These are phyloP conservation scores for Thalassiosira oceanica DNA, from an alignment of 352 stramenopile genomes.

Conservation along the genomic window DNA sequence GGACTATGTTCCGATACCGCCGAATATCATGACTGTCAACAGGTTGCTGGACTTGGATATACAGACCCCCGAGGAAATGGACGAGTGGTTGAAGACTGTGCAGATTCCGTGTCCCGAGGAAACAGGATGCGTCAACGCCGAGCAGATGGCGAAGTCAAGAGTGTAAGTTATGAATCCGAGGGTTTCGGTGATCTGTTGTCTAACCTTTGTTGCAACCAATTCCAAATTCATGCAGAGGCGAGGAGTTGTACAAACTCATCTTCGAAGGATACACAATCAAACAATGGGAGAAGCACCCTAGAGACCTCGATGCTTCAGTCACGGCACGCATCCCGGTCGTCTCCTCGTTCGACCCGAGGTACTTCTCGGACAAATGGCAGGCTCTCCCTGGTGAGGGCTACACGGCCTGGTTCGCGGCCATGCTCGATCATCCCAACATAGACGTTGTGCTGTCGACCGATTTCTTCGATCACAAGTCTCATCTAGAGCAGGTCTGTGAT, in stretches of 20 bases:
- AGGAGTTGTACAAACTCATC: constrained; percentile 73
- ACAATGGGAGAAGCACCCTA: constrained; percentile 77
- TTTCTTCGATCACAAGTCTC: constrained; percentile 69
- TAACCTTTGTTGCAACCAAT: no score
- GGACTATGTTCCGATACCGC: constrained; percentile 76
- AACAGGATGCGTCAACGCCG: no score
- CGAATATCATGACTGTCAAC: constrained; percentile 83
- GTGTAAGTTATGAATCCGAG: no score
- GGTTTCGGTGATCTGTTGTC: no score
- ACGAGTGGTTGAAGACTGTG: constrained; percentile 67
- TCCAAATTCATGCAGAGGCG: no score
- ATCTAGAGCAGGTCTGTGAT: constrained; percentile 54
- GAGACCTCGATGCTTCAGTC: constrained; percentile 72
- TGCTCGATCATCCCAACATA: constrained; percentile 70
- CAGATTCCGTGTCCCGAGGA: constrained; percentile 43
- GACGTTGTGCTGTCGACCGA: constrained; percentile 64
- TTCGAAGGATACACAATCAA: constrained; percentile 80
- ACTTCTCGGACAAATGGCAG: constrained; percentile 75
- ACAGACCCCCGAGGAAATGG: constrained; percentile 63
- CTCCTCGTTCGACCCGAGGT: constrained; percentile 67
- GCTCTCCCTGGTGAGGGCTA: constrained; percentile 77
- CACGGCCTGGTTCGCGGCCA: constrained; percentile 74
- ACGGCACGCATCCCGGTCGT: constrained; percentile 73
- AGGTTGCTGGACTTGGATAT: constrained; percentile 76
- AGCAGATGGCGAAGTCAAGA: no score